Evolutionary conservation across 2,329 filamentous ascomycete species (phyloP), one percentile per base, ranked within the genome.

Genomic region (Colletotrichum chlorophyti): DNA sequence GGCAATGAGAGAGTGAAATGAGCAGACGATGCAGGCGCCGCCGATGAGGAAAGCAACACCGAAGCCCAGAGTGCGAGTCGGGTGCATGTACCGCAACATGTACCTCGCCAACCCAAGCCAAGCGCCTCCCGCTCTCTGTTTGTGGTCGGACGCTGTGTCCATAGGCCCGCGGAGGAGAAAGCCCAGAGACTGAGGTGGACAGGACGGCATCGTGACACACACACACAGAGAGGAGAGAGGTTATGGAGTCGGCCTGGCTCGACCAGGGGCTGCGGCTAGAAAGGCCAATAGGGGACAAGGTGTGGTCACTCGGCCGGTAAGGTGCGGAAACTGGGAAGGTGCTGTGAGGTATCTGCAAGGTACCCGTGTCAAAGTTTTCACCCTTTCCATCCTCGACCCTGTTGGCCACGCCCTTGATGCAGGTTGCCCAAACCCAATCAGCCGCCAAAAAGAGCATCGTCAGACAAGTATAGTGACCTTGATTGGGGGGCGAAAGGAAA

Each of bases 11-110:
- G 27, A 15, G 24, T 54, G 19, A 57, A 52, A 52, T 49, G 46
- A 49, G 46, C 23, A 12, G 35, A 38, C 38, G 51, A 59, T 55
- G 43, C 42, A 55, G 32, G 37, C 43, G 55, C 43, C 51, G 34
- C 23, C 53, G 53, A n/a, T 47, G 47, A 45, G 45, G 50, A 47
- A 35, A 47, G 24, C 35, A 50, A 42, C 15, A 46, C 38, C 53
- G 48, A 53, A 58, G 53, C 35, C 43, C 37, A 23, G 15, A 12
- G 27, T 21, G 34, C 27, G 29, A 41, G 11, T 15, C n/a, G 24
- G 24, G 26, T 6, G 14, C 19, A 32, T 14, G 48, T 26, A 24
- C 23, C 12, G n/a, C n/a, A n/a, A n/a, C n/a, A n/a, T n/a, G n/a
- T n/a, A n/a, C n/a, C n/a, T n/a, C n/a, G n/a, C n/a, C n/a, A n/a